phyloP scores from a whole-genome alignment of 148 eudicot genomes.

The Rhododendron mucronatum region DNA sequence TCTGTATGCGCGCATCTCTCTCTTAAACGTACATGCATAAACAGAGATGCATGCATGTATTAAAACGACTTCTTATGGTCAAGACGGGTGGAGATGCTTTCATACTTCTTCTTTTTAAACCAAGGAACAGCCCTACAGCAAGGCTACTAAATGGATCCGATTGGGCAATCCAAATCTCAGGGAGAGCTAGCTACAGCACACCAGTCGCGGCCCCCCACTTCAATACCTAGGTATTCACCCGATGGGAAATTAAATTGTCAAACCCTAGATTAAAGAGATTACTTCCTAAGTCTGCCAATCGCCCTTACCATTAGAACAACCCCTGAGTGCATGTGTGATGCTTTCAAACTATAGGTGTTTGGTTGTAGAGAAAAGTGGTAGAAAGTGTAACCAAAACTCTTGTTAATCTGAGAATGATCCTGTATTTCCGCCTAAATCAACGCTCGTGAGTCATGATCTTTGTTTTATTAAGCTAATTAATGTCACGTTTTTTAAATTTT shows the following conservation, averaged over 20 bases:
- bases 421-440: conserved; percentile 23
- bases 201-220: too few relatives aligned
- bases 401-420: conserved; percentile 8
- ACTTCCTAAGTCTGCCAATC: too few relatives aligned
- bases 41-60: background rate
- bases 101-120: too few relatives aligned
- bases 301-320: too few relatives aligned
- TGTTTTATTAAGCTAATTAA: background rate
- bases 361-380: background rate
- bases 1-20: background rate
- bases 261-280: too few relatives aligned
- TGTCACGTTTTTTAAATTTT: background rate
- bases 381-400: conserved; percentile 10
- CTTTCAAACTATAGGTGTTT: background rate
- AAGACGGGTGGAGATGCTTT: background rate
- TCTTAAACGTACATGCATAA: background rate
- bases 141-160: too few relatives aligned
- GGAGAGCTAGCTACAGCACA: too few relatives aligned
- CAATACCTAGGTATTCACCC: too few relatives aligned
- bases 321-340: background rate
- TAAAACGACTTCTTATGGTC: background rate
- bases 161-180: too few relatives aligned
- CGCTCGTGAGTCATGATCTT: conserved; percentile 9
- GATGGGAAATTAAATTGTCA: too few relatives aligned
- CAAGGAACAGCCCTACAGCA: too few relatives aligned